Percentiles rank a stretch among this genome's conserved stretches.
phyloP scores from a whole-genome alignment of 139 green algal genomes.

The Zygnema cylindricum region DNA sequence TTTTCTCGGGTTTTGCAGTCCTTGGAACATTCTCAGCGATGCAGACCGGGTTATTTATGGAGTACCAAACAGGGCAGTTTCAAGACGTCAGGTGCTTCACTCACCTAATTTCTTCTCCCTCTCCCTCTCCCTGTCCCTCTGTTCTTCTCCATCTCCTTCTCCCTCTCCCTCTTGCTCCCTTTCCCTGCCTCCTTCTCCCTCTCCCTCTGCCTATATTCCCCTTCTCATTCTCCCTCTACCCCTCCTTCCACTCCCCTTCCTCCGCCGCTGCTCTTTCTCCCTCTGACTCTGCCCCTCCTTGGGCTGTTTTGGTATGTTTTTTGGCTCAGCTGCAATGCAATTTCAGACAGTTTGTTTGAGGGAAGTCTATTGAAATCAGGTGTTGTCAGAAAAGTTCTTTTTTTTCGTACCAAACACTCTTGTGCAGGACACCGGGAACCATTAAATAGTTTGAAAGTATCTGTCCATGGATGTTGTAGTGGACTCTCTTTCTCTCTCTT shows the following conservation, averaged over 20 bases:
- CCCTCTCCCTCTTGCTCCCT: neutral
- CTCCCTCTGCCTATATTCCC: neutral
- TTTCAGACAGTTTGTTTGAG: no score
- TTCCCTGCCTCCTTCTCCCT: neutral
- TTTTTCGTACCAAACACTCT: no score
- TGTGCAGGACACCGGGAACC: no score
- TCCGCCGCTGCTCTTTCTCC: no score
- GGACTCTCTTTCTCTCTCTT: no score
- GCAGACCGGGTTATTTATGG: constrained; percentile 38
- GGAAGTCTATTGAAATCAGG: no score
- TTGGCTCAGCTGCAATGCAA: no score
- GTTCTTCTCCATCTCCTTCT: neutral
- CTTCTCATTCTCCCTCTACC: neutral
- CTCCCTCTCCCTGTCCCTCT: neutral
- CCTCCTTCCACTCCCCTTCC: neutral
- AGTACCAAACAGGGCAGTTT: neutral
- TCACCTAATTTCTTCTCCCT: neutral
- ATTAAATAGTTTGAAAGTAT: no score
- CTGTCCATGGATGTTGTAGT: no score
- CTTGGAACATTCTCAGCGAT: constrained; percentile 45
- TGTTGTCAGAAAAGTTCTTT: no score
- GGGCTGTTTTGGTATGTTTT: no score
- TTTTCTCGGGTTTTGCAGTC: neutral
- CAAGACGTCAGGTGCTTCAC: constrained; percentile 8
- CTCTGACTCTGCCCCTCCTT: no score